Base-by-base conservation (phyloP, 768 basidiomycete genomes). In the Mycena belliarum region DNA sequence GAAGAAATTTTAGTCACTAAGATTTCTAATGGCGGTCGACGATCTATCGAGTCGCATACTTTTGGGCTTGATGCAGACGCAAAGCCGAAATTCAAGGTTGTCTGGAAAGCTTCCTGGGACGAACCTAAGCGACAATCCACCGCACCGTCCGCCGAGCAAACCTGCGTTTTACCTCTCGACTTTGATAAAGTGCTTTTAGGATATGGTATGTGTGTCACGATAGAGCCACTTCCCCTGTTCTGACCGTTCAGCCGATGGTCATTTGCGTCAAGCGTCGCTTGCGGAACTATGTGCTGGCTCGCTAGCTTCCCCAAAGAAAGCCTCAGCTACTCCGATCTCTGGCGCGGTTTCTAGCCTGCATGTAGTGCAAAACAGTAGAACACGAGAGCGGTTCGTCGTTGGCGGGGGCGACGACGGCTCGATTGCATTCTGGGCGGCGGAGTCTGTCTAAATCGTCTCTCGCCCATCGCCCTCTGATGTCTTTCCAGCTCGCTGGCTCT, bases 371-470 rank as follows among this genome's bases (percentile, higher is more conserved):
- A 87, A 88, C 61, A 73, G 76, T 18, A 69, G 84, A 35, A 88
- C 85, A 1, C 80, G 79, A 35, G 84, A 90, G 58, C 79, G 73
- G 18, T 81, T 84, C 29, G 73, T 95, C 16, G 72, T 92, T 15
- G 92, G 89, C 15, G 91, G 93, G 3, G 82, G 80, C 0, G 87
- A 89, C 55, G 89, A 92, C 64, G 93, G 93, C 4, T 85, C 87
- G 0, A 79, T 95, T 24, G 84, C 82, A 0, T 75, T 92, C 53
- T 95, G 91, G 92, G 76, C 80, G 3, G 61, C 82, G 8, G 79
- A 78, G 91, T 93, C 67, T 53, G 83, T 55, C 21, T 23, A 16
- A 12, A 46, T 32, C 4, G 24, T 21, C 29, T 21, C 21, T 16
- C 44, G 11, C 14, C 24, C 35, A 40, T 18, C 53, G 42, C 14